These are phyloP conservation scores for Waltergamsia citrina DNA, from an alignment of 2,329 filamentous ascomycete genomes.

Conservation along the genomic window DNA sequence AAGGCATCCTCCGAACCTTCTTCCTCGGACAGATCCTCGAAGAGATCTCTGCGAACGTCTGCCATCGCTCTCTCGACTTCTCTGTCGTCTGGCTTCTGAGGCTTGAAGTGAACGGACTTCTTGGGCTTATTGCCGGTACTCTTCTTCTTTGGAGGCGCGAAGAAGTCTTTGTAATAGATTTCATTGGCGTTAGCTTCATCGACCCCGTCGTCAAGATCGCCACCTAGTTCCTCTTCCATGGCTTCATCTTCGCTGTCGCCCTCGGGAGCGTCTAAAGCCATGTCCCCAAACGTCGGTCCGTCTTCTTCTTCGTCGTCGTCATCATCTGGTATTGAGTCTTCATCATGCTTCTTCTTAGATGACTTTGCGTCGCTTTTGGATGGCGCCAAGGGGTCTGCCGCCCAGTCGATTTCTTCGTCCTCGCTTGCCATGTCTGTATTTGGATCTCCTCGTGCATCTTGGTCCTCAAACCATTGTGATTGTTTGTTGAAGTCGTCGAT, in stretches of 20 bases:
- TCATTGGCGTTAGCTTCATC: slow-evolving; percentile 71
- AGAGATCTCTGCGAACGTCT: slow-evolving; percentile 80
- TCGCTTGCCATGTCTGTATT: slow-evolving; percentile 69
- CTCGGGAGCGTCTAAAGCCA: slow-evolving; percentile 63
- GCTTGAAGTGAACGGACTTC: slow-evolving; percentile 26
- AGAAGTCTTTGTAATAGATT: slow-evolving; percentile 88
- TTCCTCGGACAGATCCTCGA: slow-evolving; percentile 64
- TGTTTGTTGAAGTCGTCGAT: slow-evolving; percentile 97
- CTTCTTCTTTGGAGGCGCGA: slow-evolving; percentile 75
- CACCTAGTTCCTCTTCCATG: slow-evolving; percentile 21
- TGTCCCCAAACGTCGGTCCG: slow-evolving; percentile 76
- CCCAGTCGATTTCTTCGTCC: slow-evolving; percentile 84
- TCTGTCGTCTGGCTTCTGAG: slow-evolving; percentile 38
- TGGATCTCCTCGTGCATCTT: slow-evolving; percentile 68
- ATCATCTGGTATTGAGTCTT: slow-evolving; percentile 17
- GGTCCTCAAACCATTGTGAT: slow-evolving; percentile 79
- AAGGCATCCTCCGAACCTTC: slow-evolving; percentile 57
- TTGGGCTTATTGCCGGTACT: slow-evolving; percentile 43
- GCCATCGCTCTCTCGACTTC: slow-evolving; percentile 78
- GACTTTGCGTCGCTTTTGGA: slow-evolving; percentile 22
- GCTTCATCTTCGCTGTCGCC: slow-evolving; percentile 59
- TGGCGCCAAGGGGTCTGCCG: slow-evolving; percentile 57
- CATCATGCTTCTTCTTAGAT: slow-evolving; percentile 13
- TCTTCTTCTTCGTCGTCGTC: slow-evolving; percentile 62
- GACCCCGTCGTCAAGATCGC: slow-evolving; percentile 25